Evolutionary conservation across 306 rosid species (phyloP), one percentile per base, ranked within the genome.

Genomic region (Ceratonia siliqua): DNA sequence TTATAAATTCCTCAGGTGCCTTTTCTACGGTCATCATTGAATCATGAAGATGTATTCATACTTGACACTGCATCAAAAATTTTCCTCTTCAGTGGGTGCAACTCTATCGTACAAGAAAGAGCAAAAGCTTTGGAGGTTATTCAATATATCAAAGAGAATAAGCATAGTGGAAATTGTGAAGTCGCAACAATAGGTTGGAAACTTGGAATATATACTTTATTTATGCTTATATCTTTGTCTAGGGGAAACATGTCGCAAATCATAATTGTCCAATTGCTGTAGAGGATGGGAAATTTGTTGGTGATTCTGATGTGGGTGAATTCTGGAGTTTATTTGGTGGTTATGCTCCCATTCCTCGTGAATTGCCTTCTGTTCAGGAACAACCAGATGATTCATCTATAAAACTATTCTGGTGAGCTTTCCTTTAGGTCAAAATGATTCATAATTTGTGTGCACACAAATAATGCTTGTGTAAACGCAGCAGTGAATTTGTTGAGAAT

Each of bases 281-380:
- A 94, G 98, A 91, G 92, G 98, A 94, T 80, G 98, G 98, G 69
- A 94, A 94, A 70, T 86, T 94, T 62, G 98, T 91, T 64, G 97
- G 98, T 67, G 96, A 94, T 86, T 83, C 91, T 35, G 97, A 91
- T 80, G 96, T 87, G 64, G 98, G 97, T 45, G 98, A 94, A 58
- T 94, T 94, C 82, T 94, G 98, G 97, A 90, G 91, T 85, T 94
- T 94, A 11, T 94, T 94, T 73, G 98, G 98, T 55, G 98, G 98
- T 73, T 91, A 85, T 73, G 98, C 98, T 72, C 98, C 97, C 73
- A 87, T 94, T 80, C 96, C 96, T 69, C 86, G 86, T 67, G 97
- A 94, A 8, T 54, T 78, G 11, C 90, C 91, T 76, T 82, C 88
- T 76, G 84, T 78, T 69, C 69, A 78, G 82, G 84, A 87, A 55